Evolutionary conservation across 2,329 filamentous ascomycete genomes (phyloP).

Genomic region (Colletotrichum cereale): DNA sequence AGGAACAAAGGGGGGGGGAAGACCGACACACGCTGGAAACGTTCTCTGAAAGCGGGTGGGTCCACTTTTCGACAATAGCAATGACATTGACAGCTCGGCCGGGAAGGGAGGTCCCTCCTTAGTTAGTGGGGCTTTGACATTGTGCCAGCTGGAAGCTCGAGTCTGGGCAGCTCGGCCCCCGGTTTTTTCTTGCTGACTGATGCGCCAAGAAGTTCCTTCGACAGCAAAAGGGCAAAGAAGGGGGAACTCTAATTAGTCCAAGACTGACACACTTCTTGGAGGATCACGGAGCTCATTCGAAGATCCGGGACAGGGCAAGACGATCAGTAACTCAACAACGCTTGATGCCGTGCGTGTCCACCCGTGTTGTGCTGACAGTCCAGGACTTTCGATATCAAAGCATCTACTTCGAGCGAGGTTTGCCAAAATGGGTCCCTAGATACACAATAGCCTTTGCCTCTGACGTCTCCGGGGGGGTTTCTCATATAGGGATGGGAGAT

Average conservation of each 20-base stretch:
- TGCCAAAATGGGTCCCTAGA: neutral
- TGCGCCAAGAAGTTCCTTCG: neutral
- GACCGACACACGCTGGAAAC: slow-evolving; percentile 12
- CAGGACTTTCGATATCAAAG: slow-evolving; percentile 10
- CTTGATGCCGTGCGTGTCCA: neutral
- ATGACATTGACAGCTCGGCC: slow-evolving; percentile 4
- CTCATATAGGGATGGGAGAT: neutral
- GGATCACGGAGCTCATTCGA: neutral
- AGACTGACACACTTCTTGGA: neutral
- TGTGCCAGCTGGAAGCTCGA: neutral
- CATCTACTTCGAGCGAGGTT: neutral
- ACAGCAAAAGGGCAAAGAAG: neutral
- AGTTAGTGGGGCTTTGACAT: neutral
- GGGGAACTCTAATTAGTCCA: neutral
- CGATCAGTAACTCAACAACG: neutral
- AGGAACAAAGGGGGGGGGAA: neutral
- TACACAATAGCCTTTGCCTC: neutral
- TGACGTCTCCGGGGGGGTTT: neutral
- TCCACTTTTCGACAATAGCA: neutral
- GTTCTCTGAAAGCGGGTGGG: slow-evolving; percentile 11
- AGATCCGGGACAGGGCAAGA: neutral
- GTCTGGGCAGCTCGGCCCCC: neutral
- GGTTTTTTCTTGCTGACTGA: neutral
- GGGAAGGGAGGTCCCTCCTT: slow-evolving; percentile 14
- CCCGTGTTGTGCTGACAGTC: neutral